These are phyloP conservation scores for Aquilaria agallochum DNA, from an alignment of 441 rosid species.

Conservation along the genomic window DNA sequence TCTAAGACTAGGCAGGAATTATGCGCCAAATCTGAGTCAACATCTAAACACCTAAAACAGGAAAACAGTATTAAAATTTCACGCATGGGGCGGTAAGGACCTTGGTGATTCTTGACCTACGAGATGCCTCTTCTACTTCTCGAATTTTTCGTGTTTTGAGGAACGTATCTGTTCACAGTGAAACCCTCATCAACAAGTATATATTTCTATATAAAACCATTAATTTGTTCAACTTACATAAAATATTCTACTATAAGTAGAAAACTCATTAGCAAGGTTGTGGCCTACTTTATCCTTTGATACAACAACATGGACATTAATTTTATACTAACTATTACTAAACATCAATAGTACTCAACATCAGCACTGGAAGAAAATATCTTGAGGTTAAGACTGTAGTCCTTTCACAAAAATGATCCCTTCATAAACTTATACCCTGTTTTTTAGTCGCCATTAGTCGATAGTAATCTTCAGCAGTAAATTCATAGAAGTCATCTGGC, in stretches of 20 bases:
- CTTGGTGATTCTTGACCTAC: constrained; percentile 69
- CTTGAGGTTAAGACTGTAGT: too few species aligned
- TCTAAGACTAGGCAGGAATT: background rate
- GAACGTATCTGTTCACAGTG: constrained; percentile 46
- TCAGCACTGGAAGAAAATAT: too few species aligned
- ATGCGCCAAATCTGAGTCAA: background rate
- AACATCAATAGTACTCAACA: too few species aligned
- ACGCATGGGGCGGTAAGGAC: constrained; percentile 22
- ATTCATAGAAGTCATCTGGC: constrained; percentile 78
- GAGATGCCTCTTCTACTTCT: constrained; percentile 88
- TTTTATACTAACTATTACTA: background rate
- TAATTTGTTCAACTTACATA: background rate
- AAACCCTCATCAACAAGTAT: constrained; percentile 4
- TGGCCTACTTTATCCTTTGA: background rate
- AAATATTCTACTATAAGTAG: background rate
- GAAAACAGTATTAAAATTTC: background rate
- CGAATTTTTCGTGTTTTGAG: constrained; percentile 80
- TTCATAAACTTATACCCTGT: constrained; percentile 40
- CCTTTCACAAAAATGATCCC: background rate
- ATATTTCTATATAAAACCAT: background rate
- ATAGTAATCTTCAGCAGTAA: constrained; percentile 77
- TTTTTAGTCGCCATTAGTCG: constrained; percentile 54
- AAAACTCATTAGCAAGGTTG: background rate
- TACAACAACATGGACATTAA: background rate
- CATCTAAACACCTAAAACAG: background rate